Evolutionary conservation across 2,329 filamentous ascomycete genomes (phyloP), one percentile per base, ranked within the genome.

Genomic region (Ambrosiella xylebori): DNA sequence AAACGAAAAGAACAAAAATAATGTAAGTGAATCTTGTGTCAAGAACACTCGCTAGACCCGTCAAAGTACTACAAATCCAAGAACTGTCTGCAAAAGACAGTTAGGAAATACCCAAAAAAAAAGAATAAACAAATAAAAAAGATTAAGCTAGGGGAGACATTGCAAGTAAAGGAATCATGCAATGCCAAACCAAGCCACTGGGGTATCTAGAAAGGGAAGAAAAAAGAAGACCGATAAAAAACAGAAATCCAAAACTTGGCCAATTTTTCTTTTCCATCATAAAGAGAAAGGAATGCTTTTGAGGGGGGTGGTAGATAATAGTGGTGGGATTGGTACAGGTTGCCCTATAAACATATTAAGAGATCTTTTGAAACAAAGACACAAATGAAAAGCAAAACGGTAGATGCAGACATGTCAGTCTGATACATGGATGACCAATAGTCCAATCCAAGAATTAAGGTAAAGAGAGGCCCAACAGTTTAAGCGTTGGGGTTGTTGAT

Each of bases 401-500:
- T 55, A 35, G 52, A 50, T 12, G 52, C 38, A 56, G 58, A 56
- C 40, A n/a, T 12, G n/a, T 8, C 19, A 17, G 44, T 17, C n/a
- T 27, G 27, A 47, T 41, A 17, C 8, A 47, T 13, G n/a, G n/a
- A 15, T 12, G 11, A n/a, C 15, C n/a, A 15, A n/a, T 37, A 39
- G 13, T 13, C 19, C 8, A 50, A 50, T 19, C 19, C 17, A 47
- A 45, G 4, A 7, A 15, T 38, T 51, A 11, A 53, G 17, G 50
- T 17, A 41, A 9, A 7, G 19, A 7, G 19, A 44, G 19, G 19
- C 13, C n/a, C 17, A 37, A n/a, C 27, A n/a, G 37, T 66, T 66
- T 77, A 83, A 66, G 73, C 70, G 64, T 75, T 76, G 45, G 81
- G 81, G 65, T 76, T 74, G 64, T 72, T 73, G 61, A 97, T 75